Base-by-base conservation (phyloP, 2,329 filamentous ascomycete species). In the Aspergillus fructus region DNA sequence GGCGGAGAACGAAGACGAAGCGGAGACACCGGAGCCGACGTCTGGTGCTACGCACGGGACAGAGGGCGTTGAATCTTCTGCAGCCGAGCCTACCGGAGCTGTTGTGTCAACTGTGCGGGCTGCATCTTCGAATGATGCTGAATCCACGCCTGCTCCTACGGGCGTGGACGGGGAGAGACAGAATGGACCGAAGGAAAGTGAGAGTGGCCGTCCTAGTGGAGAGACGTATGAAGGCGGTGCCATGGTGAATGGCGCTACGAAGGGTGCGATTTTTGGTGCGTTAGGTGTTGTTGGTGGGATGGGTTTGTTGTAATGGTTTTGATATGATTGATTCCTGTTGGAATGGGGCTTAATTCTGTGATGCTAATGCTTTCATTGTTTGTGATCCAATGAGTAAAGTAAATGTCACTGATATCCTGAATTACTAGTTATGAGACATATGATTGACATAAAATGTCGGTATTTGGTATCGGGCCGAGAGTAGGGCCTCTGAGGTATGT, bases 151-250 rank as follows among this genome's bases (percentile, higher is more conserved):
- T 27, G 39, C 12, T 33, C 46, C 55, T 4, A 57, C 55, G 49
- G 49, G 43, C 7, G 49, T 53, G 12, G 55, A 57, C 45, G 55
- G 49, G 7, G 17, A 42, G 37, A 30, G 30, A n/a, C 19, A 45
- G 39, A 39, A 55, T 40, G 51, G 51, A 4, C 7, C n/a, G 3
- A 21, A 49, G 6, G 23, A 39, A 17, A 27, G 15, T 21, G 27
- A 52, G 8, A 30, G 17, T 43, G 19, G 17, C 21, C 7, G 11
- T 9, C 13, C 2, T n/a, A 33, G 23, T 34, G 49, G 33, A 34
- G n/a, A 45, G n/a, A 30, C 23, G 49, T 57, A 53, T 24, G 24
- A 42, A n/a, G 55, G 55, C 13, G 39, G 13, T 24, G 55, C 55
- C 4, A 37, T 39, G 12, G 15, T 21, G 19, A 33, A 17, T 42